Base-by-base conservation (phyloP, 306 rosid species). In the Fagus crenata region DNA sequence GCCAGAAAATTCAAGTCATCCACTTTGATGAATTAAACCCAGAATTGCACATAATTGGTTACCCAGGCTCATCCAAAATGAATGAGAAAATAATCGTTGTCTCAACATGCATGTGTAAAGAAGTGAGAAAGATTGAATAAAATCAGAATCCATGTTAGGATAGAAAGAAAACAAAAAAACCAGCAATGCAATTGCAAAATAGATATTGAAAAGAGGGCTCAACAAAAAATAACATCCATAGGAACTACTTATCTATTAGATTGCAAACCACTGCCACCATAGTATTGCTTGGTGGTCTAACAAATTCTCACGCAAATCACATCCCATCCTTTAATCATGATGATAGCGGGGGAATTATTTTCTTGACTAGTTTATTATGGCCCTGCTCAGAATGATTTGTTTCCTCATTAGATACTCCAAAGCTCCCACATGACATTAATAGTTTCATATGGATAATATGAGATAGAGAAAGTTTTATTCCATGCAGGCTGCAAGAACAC, bases 401-500 rank as follows among this genome's bases (percentile, higher is more conserved):
- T 42, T 36, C 75, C n/a, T 75, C 81, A 0, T 55, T 54, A 32
- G 75, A 32, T 37, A 15, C 67, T 46, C n/a, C 55, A 6, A 42
- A 49, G 77, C 70, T 53, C 41, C 31, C 84, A 63, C 6, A 49
- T 22, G 69, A 59, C 28, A 17, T 32, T 2, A 11, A 36, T 35
- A 53, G 79, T 55, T 39, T 74, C 55, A 32, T 78, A 67, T 22
- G 80, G 84, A 82, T 86, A 81, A 53, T 82, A 91, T 0, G 85
- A 41, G 43, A 74, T 14, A 1, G 87, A 81, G 85, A 91, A 87
- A 40, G 83, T 82, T 81, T 93, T 93, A 82, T 86, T 87, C 98
- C 98, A 93, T 37, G 96, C 89, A 63, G 97, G 97, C 90, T 89
- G 96, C 88, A 93, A 85, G 85, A 93, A 93, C 36, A 93, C 89